Evolutionary conservation across 2,329 filamentous ascomycete genomes (phyloP).

Genomic region (Cytospora chrysosperma): DNA sequence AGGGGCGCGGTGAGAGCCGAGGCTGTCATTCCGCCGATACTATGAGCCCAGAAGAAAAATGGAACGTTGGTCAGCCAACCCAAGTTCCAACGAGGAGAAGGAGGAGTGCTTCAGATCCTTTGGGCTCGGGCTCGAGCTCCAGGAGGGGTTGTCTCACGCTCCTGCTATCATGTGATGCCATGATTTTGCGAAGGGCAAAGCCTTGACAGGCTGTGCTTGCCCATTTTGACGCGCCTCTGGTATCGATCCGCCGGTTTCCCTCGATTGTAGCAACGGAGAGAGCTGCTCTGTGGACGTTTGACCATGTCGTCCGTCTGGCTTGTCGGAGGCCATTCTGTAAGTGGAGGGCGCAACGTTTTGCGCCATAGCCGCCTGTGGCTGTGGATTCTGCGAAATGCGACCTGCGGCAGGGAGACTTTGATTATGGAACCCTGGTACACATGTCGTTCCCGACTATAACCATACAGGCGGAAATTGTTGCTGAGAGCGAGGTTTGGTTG

Average conservation of each 20-base stretch:
- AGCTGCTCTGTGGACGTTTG: conserved; percentile 21
- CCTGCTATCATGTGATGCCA: conserved; percentile 92
- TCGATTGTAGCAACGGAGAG: conserved; percentile 51
- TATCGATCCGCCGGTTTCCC: conserved; percentile 58
- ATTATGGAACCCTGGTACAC: conserved; percentile 7
- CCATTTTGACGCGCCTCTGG: conserved; percentile 36
- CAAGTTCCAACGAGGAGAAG: background rate
- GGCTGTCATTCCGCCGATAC: conserved; percentile 85
- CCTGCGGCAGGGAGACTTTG: background rate
- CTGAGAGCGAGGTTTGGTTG: background rate
- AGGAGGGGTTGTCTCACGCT: conserved; percentile 58
- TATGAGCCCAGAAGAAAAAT: conserved; percentile 37
- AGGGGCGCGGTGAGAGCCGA: conserved; percentile 91
- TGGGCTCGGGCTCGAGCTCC: conserved; percentile 1
- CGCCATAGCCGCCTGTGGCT: conserved; percentile 21
- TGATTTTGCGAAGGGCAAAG: conserved; percentile 65
- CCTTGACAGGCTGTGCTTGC: conserved; percentile 35
- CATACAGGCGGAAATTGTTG: background rate
- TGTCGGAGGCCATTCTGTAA: conserved; percentile 23
- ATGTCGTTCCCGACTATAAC: background rate
- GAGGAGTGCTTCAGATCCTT: background rate
- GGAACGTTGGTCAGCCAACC: conserved; percentile 12
- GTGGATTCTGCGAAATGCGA: background rate
- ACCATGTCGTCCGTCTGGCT: conserved; percentile 8
- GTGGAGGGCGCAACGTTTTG: conserved; percentile 22